These are phyloP conservation scores for Phytophthora macrochlamydospora DNA, from an alignment of 352 stramenopile species.

Conservation along the genomic window DNA sequence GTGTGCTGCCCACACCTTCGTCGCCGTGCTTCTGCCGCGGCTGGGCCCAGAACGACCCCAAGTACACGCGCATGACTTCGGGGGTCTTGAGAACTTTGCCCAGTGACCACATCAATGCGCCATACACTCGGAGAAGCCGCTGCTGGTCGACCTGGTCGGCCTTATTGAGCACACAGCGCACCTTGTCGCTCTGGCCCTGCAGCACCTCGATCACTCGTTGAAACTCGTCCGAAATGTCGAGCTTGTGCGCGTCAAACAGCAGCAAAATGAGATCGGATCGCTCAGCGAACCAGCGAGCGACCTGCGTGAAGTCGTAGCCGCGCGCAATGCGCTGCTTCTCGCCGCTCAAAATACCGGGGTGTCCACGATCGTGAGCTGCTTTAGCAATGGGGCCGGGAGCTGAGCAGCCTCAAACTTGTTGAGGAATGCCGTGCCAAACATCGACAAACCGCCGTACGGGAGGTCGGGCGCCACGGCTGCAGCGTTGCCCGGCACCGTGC, in stretches of 20 bases:
- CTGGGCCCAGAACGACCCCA: constrained; percentile 98
- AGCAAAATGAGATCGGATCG: constrained; percentile 98
- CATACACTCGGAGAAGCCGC: constrained; percentile 97
- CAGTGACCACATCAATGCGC: constrained; percentile 98
- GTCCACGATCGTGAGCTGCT: constrained; percentile 98
- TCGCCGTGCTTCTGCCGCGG: constrained; percentile 70
- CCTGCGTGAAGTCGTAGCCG: constrained; percentile 96
- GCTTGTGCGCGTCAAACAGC: constrained; percentile 99
- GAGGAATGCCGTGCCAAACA: constrained; percentile 98
- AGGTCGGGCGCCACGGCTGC: constrained; percentile 95
- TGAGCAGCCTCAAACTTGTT: constrained; percentile 98
- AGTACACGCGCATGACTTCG: constrained; percentile 98
- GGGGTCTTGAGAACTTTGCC: constrained; percentile 98
- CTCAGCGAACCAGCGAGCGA: constrained; percentile 94
- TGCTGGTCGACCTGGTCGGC: constrained; percentile 98
- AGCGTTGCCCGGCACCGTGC: constrained; percentile 97
- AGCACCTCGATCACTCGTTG: constrained; percentile 97
- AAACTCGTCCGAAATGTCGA: constrained; percentile 99
- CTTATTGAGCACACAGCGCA: constrained; percentile 99
- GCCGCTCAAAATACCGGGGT: constrained; percentile 98
- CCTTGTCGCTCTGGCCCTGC: constrained; percentile 97
- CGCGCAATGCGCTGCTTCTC: constrained; percentile 98
- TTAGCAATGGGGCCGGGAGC: constrained; percentile 92
- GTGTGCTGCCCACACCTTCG: constrained; percentile 69
- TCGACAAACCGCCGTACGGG: constrained; percentile 92